A percentile compares a stretch with the other conserved stretches of the same genome.
Conservation (phyloP, 1,284 basidiomycete species). For the Chalciporus piperatoides region DNA sequence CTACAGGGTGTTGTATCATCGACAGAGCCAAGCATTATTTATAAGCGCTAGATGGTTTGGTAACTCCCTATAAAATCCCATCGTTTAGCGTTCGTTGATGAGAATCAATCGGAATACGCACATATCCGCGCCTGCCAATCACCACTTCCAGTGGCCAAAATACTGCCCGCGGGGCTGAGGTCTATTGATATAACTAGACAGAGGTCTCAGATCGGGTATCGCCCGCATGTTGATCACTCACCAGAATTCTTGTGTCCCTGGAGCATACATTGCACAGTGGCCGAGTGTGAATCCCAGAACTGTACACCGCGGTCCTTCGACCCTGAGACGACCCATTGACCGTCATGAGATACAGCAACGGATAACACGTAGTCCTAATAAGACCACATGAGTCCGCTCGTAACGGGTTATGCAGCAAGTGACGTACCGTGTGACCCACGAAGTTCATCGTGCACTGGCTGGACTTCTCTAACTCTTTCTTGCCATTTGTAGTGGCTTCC, state of each 20-base stretch:
- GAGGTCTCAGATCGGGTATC: constrained; percentile 13
- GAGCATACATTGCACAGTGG: constrained; percentile 77
- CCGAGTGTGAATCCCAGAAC: constrained; percentile 81
- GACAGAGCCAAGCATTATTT: constrained; percentile 1
- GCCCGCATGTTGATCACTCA: constrained; percentile 24
- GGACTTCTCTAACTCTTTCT: constrained; percentile 33
- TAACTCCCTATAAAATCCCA: constrained; percentile 25
- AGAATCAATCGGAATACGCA: constrained; percentile 34
- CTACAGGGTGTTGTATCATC: constrained; percentile 27
- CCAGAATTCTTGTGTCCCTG: constrained; percentile 89
- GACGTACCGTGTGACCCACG: constrained; percentile 76
- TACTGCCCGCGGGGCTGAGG: constrained; percentile 67
- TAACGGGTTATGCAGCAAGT: not conserved
- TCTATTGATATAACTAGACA: constrained; percentile 78
- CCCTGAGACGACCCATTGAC: constrained; percentile 85
- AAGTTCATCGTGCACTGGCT: constrained; percentile 73
- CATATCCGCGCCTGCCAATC: constrained; percentile 84
- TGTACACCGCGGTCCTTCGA: constrained; percentile 89
- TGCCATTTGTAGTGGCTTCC: constrained; percentile 38
- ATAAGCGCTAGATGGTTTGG: constrained; percentile 26
- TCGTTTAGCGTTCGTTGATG: constrained; percentile 5
- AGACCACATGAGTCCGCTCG: constrained; percentile 5
- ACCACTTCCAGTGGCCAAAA: constrained; percentile 84
- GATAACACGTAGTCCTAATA: constrained; percentile 72
- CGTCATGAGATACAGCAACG: constrained; percentile 80